A percentile compares a stretch with the other conserved stretches of the same genome.
Conservation (phyloP, 441 rosid genomes). For the Kokia cookei region DNA sequence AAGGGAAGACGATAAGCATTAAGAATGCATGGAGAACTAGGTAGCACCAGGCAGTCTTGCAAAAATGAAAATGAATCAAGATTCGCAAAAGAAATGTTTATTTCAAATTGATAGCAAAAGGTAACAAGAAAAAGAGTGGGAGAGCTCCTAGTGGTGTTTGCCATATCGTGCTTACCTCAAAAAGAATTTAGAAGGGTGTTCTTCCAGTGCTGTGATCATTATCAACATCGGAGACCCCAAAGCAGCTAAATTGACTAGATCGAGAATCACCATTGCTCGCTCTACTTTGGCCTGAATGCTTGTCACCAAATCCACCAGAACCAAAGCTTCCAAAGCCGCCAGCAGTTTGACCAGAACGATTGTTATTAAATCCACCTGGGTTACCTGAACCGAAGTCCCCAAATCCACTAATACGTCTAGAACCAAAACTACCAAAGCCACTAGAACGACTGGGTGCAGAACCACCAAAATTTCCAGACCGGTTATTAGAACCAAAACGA, state of each 20-base stretch:
- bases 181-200: not conserved
- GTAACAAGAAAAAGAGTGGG: not conserved
- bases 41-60: not conserved
- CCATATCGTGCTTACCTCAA: not conserved
- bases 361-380: not conserved
- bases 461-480: constrained; percentile 33
- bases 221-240: not conserved
- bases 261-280: not conserved
- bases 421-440: constrained; percentile 37
- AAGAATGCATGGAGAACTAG: not conserved
- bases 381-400: constrained; percentile 27
- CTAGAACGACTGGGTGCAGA: constrained; percentile 22
- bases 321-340: constrained; percentile 45
- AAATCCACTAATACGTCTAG: constrained; percentile 25
- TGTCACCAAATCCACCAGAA: constrained; percentile 31
- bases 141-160: not conserved
- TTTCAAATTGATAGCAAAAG: not conserved
- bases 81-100: not conserved
- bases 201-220: not conserved
- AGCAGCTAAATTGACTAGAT: not conserved
- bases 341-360: constrained; percentile 22
- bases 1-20: not conserved
- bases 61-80: not conserved
- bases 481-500: constrained; percentile 11
- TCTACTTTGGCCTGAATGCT: constrained; percentile 3